Percentiles rank a stretch among this genome's conserved stretches.
These are phyloP conservation scores for Kwoniella pini DNA, from an alignment of 768 basidiomycete species.

Conservation along the genomic window DNA sequence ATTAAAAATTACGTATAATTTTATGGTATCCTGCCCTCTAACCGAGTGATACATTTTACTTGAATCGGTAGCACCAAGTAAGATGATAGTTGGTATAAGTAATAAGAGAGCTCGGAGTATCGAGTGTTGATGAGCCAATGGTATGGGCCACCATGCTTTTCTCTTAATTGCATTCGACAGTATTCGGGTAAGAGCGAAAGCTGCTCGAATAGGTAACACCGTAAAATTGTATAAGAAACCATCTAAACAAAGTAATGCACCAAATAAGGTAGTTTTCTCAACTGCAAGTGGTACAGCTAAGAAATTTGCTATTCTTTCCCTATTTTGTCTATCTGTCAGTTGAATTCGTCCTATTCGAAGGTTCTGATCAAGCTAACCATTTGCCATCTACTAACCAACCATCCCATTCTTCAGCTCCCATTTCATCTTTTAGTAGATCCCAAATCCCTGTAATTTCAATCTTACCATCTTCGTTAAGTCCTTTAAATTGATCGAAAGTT, in stretches of 20 bases:
- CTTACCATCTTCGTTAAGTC: slow-evolving; percentile 7
- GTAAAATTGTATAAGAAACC: slow-evolving; percentile 98
- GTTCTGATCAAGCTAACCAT: slow-evolving; percentile 35
- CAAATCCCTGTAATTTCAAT: slow-evolving; percentile 33
- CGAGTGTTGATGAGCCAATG: slow-evolving; percentile 71
- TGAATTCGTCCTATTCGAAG: neutral
- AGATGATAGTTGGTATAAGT: slow-evolving; percentile 68
- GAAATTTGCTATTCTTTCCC: slow-evolving; percentile 96
- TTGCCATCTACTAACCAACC: slow-evolving; percentile 51
- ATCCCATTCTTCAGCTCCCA: slow-evolving; percentile 47
- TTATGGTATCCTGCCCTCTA: slow-evolving; percentile 96
- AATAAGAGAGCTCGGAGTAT: slow-evolving; percentile 79
- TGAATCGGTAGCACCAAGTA: slow-evolving; percentile 83
- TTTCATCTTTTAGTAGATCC: slow-evolving; percentile 51
- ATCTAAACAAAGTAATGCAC: slow-evolving; percentile 89
- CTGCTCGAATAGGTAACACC: slow-evolving; percentile 82
- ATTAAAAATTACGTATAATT: slow-evolving; percentile 98
- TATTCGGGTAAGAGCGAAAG: slow-evolving; percentile 40
- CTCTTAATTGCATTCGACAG: slow-evolving; percentile 58
- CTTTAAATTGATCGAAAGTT: neutral
- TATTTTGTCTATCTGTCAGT: neutral
- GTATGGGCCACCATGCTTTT: slow-evolving; percentile 57
- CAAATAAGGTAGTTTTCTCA: slow-evolving; percentile 88
- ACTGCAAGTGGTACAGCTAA: slow-evolving; percentile 85
- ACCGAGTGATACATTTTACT: slow-evolving; percentile 98